Evolutionary conservation across 208 protist genomes (phyloP).

Genomic region (Crithidia sp.): DNA sequence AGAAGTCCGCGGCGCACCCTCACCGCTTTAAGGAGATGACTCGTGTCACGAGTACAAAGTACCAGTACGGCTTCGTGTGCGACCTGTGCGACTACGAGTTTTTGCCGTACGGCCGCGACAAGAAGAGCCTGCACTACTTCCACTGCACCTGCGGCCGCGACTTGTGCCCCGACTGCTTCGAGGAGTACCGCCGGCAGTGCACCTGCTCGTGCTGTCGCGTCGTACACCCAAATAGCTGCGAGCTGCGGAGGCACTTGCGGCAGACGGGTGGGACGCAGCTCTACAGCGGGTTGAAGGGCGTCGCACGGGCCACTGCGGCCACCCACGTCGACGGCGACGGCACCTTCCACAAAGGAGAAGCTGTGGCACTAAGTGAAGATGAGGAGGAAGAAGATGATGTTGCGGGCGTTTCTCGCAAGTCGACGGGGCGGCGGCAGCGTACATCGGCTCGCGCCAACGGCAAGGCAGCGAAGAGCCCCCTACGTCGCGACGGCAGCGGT

Average conservation of each 20-base stretch:
- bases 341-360: not conserved
- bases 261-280: slow-evolving; percentile 25
- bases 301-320: not conserved
- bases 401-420: too few species aligned
- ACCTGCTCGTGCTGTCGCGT: slow-evolving; percentile 70
- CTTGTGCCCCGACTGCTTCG: slow-evolving; percentile 81
- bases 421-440: too few species aligned
- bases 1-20: slow-evolving; percentile 71
- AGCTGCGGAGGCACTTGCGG: slow-evolving; percentile 60
- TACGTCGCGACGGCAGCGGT: too few species aligned
- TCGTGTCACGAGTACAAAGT: slow-evolving; percentile 57
- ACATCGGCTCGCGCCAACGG: too few species aligned
- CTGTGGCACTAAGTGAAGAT: not conserved
- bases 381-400: not conserved
- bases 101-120: slow-evolving; percentile 41
- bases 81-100: slow-evolving; percentile 86
- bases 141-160: slow-evolving; percentile 89
- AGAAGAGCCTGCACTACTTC: slow-evolving; percentile 69
- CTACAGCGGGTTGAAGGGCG: slow-evolving; percentile 8
- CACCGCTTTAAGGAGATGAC: slow-evolving; percentile 73
- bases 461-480: too few species aligned
- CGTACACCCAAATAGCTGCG: slow-evolving; percentile 67
- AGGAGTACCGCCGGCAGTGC: slow-evolving; percentile 58
- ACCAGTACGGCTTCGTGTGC: slow-evolving; percentile 85
- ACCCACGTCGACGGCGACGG: not conserved